phyloP scores from a whole-genome alignment of 2,329 filamentous ascomycete species.

The Podosphaera xanthii region DNA sequence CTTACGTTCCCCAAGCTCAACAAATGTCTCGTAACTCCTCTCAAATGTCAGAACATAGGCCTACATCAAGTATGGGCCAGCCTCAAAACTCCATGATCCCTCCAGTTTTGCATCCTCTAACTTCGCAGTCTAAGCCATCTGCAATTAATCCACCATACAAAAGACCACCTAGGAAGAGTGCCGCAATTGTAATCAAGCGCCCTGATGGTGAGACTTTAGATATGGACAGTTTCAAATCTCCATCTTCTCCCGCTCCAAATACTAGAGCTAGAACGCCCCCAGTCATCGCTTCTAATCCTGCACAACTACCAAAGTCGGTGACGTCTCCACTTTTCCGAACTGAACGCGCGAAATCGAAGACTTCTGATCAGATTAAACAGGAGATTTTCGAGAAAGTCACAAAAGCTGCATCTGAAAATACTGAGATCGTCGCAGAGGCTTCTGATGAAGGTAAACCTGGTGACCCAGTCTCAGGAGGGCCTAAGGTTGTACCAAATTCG shows the following conservation, averaged over 20 bases:
- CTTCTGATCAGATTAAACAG: slow-evolving; percentile 57
- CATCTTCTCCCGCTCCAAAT: slow-evolving; percentile 32
- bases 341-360: slow-evolving; percentile 50
- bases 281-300: slow-evolving; percentile 50
- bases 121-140: slow-evolving; percentile 28
- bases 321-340: slow-evolving; percentile 44
- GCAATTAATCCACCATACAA: slow-evolving; percentile 19
- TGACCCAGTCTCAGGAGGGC: slow-evolving; percentile 13
- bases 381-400: slow-evolving; percentile 42
- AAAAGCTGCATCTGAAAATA: slow-evolving; percentile 16
- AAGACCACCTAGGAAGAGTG: slow-evolving; percentile 30
- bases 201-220: slow-evolving; percentile 57
- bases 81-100: slow-evolving; percentile 16
- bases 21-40: slow-evolving; percentile 68
- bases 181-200: slow-evolving; percentile 66
- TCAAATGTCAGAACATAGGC: slow-evolving; percentile 43
- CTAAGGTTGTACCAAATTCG: slow-evolving; percentile 18
- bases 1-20: slow-evolving; percentile 26
- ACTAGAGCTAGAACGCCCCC: slow-evolving; percentile 32
- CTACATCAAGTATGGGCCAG: slow-evolving; percentile 21
- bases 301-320: slow-evolving; percentile 54
- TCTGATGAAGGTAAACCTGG: slow-evolving; percentile 15
- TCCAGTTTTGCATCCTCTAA: slow-evolving; percentile 25
- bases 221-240: slow-evolving; percentile 32
- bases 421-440: slow-evolving; percentile 15